Evolutionary conservation across 2,329 filamentous ascomycete species (phyloP).

Genomic region (Colletotrichum acutatum): DNA sequence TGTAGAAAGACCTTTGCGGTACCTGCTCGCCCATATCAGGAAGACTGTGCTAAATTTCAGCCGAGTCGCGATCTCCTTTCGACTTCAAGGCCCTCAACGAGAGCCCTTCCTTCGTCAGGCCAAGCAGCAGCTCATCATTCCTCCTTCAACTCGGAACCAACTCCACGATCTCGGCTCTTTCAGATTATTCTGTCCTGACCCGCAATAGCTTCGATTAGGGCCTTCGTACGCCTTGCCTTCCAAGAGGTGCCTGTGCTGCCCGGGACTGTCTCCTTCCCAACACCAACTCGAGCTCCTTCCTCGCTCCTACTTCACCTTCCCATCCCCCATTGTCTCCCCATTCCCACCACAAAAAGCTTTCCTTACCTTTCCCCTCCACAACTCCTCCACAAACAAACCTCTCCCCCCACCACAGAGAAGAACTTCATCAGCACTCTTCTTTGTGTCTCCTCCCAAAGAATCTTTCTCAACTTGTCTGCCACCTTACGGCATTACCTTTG

Average conservation of each 20-base stretch:
- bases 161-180: neutral
- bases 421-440: slow-evolving; percentile 5
- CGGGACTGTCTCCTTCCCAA: slow-evolving; percentile 22
- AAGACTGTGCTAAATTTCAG: neutral
- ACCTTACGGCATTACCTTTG: slow-evolving; percentile 28
- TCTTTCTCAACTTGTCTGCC: slow-evolving; percentile 32
- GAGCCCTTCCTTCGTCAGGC: neutral
- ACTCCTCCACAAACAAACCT: slow-evolving; percentile 12
- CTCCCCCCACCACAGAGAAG: slow-evolving; percentile 10
- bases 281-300: slow-evolving; percentile 4
- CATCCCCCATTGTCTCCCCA: neutral
- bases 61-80: neutral
- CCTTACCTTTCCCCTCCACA: slow-evolving; percentile 3
- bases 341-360: slow-evolving; percentile 2
- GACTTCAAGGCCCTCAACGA: neutral
- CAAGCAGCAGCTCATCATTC: neutral
- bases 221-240: neutral
- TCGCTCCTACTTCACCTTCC: neutral
- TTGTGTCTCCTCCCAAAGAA: slow-evolving; percentile 19
- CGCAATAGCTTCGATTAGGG: neutral
- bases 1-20: neutral
- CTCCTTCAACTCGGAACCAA: neutral
- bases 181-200: neutral
- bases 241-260: neutral
- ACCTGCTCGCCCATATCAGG: neutral